Evolutionary conservation across 495 filamentous ascomycete species (phyloP), one percentile per base, ranked within the genome.

Genomic region (Peziza echinospora): DNA sequence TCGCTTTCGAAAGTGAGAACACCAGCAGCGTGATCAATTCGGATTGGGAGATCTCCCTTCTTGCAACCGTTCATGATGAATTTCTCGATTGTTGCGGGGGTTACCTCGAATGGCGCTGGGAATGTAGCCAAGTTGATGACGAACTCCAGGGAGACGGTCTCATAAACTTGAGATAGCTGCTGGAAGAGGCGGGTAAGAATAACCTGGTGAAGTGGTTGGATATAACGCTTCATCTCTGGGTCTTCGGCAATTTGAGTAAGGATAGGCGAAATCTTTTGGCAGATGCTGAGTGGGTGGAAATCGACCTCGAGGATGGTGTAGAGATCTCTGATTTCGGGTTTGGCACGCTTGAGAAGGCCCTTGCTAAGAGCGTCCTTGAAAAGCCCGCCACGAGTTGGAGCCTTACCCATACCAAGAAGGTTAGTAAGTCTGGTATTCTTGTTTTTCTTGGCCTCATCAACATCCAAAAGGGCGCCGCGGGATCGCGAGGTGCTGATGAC

Each of bases 31-130:
- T 97, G 89, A 57, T 96, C 82, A 57, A 97, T 81, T 48, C 89
- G 86, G 58, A 97, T 93, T 39, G 89, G 79, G 43, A 97, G 72
- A 55, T 97, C 91, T 24, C 89, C 89, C 71, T 97, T 97, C 75
- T 97, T 97, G 72, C 89, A 94, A 49, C 89, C 89, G 65, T 97
- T 97, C 89, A 97, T 97, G 71, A 97, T 94, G 72, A 97, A 97
- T 67, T 97, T 97, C 68, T 97, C 89, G 49, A 97, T 93, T 51
- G 82, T 92, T 53, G 75, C 77, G 30, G 81, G 78, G 51, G 72
- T 80, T 53, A 96, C 84, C 66, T 93, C 80, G 75, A 91, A 96
- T 21, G 89, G 87, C 55, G 92, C 85, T 24, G 89, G 89, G 70
- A 97, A 97, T 61, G 89, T 75, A 47, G 89, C 89, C 24, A 96